These are phyloP conservation scores for Pyrenochaeta sp. DNA, from an alignment of 2,329 filamentous ascomycete species.

Conservation along the genomic window DNA sequence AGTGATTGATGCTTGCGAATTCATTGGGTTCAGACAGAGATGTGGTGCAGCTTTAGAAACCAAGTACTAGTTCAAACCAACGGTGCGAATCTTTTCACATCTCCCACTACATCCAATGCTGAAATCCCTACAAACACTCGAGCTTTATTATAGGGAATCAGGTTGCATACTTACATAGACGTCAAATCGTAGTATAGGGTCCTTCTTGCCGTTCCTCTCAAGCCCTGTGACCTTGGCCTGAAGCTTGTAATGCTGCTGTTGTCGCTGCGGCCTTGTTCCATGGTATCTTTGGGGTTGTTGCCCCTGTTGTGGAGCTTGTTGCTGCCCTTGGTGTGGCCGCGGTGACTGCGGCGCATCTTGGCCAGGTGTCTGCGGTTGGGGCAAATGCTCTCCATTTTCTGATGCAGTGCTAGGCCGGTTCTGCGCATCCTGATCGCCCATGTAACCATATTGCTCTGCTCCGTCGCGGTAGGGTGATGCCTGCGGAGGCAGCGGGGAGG, in stretches of 20 bases:
- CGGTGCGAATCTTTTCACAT: not conserved
- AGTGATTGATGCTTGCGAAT: no score
- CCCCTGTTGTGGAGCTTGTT: conserved; percentile 51
- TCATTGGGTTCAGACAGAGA: no score
- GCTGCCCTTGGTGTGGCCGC: conserved; percentile 35
- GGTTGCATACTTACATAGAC: conserved; percentile 75
- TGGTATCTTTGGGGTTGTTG: conserved; percentile 58
- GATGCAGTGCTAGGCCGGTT: conserved; percentile 36
- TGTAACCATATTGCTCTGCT: conserved; percentile 45
- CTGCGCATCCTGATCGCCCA: conserved; percentile 41
- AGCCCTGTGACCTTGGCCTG: conserved; percentile 95
- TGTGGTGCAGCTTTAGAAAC: not conserved
- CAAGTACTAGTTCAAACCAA: no score
- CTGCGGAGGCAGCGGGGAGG: conserved; percentile 52
- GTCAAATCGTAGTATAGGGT: conserved; percentile 93
- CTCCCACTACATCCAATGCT: not conserved
- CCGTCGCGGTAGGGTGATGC: conserved; percentile 50
- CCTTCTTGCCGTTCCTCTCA: conserved; percentile 93
- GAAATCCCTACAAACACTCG: not conserved
- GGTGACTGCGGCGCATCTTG: conserved; percentile 39
- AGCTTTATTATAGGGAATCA: not conserved
- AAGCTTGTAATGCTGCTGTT: conserved; percentile 78
- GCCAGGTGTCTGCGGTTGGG: conserved; percentile 38
- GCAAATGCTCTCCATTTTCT: conserved; percentile 48
- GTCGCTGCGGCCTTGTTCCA: conserved; percentile 52